Evolutionary conservation across 2,329 filamentous ascomycete genomes (phyloP).

Genomic region (Xylariales sp.): DNA sequence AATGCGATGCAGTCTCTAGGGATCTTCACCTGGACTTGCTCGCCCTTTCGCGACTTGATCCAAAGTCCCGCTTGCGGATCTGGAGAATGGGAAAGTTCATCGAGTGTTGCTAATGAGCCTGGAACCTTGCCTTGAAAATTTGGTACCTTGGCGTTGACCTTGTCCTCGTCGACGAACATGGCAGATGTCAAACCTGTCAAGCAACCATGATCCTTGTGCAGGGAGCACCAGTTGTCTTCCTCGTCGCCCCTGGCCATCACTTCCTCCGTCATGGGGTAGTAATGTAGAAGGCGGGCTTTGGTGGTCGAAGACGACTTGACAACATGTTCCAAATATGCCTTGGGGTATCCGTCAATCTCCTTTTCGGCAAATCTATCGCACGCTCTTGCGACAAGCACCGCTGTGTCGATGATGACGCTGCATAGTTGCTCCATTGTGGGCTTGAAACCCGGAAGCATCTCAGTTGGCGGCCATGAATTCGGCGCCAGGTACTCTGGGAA

Average conservation of each 20-base stretch:
- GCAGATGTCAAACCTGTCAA: conserved; percentile 90
- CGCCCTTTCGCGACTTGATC: conserved; percentile 78
- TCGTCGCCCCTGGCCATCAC: conserved; percentile 32
- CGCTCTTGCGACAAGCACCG: conserved; percentile 80
- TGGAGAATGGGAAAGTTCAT: conserved; percentile 70
- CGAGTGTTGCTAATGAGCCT: conserved; percentile 45
- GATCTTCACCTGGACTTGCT: conserved; percentile 86
- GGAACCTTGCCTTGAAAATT: conserved; percentile 27
- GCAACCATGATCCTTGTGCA: conserved; percentile 86
- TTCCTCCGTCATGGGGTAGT: conserved; percentile 63
- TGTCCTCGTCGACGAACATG: conserved; percentile 86
- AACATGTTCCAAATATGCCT: conserved; percentile 78
- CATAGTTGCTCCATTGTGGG: conserved; percentile 71
- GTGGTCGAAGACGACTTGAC: conserved; percentile 82
- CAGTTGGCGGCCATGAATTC: conserved; percentile 78
- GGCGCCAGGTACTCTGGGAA: conserved; percentile 86
- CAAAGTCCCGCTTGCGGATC: conserved; percentile 87
- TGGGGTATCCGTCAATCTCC: conserved; percentile 72
- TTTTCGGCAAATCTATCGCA: conserved; percentile 81
- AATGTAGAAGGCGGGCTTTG: conserved; percentile 88
- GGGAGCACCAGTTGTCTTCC: conserved; percentile 92
- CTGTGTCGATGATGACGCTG: conserved; percentile 80
- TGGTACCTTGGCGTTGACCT: conserved; percentile 29
- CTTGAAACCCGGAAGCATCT: conserved; percentile 70
- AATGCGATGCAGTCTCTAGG: conserved; percentile 90